Evolutionary conservation across 2,329 filamentous ascomycete species (phyloP), one percentile per base, ranked within the genome.

Genomic region (Monosporascus sp.): DNA sequence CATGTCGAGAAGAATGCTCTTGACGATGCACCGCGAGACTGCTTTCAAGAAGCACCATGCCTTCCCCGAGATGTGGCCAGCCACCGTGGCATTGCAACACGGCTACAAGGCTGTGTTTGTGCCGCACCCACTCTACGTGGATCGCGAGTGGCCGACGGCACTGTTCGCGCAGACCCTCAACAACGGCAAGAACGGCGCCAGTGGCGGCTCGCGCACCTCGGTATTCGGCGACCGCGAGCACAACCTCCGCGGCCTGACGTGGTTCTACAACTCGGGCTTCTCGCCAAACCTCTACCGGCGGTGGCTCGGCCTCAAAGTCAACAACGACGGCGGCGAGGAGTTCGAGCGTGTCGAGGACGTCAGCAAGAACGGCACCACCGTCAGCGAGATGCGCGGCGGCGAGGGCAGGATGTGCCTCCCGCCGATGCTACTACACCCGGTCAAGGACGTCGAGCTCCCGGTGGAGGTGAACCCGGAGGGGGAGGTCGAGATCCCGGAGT

Each of bases 321-420:
- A 90, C 66, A 88, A 90, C 60, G 86, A 90, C 52, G 87, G 88
- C 11, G 90, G 90, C 24, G 88, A 91, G 63, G 81, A 88, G 70
- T 86, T 88, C 61, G 91, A 94, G 72, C 70, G 81, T 56, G 80
- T 79, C 3, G 77, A 73, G 34, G 80, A 84, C 54, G 63, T 69
- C 63, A 78, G 70, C 64, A 79, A 76, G 68, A 72, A 79, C 55
- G 81, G 77, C 31, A 66, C 69, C 24, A 72, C 68, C 38, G 76
- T 82, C 7, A 69, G 71, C 43, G 68, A 72, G 58, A 86, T 84
- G 80, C 78, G 76, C 49, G 82, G 85, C 48, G 85, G 87, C 17
- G 88, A 92, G 70, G 90, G 90, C 11, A 81, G 91, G 55, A 95
- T 96, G 91, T 97, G 92, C 72, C 74, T 96, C 41, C 91, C 91